These are phyloP conservation scores for Tolypocladium album DNA, from an alignment of 2,329 filamentous ascomycete species.

Conservation along the genomic window DNA sequence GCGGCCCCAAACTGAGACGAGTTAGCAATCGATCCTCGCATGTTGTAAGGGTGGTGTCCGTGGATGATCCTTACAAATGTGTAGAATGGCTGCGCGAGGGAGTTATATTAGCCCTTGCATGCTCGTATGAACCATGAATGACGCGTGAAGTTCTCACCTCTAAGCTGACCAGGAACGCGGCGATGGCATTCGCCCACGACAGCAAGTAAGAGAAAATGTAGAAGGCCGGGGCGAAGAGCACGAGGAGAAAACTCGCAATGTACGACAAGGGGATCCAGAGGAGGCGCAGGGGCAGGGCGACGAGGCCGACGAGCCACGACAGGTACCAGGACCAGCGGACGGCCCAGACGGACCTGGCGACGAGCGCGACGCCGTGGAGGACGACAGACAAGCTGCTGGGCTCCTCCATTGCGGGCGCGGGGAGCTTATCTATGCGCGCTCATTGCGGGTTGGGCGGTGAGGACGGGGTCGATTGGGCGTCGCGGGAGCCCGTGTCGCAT, in stretches of 20 bases:
- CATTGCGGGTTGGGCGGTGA: neutral
- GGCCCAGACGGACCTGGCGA: conserved; percentile 14
- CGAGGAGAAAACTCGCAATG: conserved; percentile 14
- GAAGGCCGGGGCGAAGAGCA: conserved; percentile 25
- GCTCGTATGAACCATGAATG: neutral
- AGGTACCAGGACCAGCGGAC: conserved; percentile 17
- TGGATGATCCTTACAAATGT: conserved; percentile 24
- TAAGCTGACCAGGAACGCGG: conserved; percentile 19
- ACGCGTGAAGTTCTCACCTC: conserved; percentile 18
- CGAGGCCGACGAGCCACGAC: conserved; percentile 10
- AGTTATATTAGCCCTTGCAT: neutral
- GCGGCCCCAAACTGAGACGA: conserved; percentile 48
- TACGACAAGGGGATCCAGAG: conserved; percentile 18
- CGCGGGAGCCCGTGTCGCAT: neutral
- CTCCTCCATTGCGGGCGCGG: conserved; percentile 5
- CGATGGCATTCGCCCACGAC: conserved; percentile 10
- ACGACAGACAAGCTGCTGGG: conserved; percentile 9
- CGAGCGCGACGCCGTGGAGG: conserved; percentile 13
- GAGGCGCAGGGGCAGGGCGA: conserved; percentile 19
- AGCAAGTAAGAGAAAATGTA: conserved; percentile 19
- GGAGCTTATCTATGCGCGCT: neutral
- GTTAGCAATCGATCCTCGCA: neutral
- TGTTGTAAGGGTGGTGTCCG: neutral
- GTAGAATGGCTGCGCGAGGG: conserved; percentile 27
- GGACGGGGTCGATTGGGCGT: neutral